phyloP scores from a whole-genome alignment of 1,284 basidiomycete species.

The Moniliophthora roreri region DNA sequence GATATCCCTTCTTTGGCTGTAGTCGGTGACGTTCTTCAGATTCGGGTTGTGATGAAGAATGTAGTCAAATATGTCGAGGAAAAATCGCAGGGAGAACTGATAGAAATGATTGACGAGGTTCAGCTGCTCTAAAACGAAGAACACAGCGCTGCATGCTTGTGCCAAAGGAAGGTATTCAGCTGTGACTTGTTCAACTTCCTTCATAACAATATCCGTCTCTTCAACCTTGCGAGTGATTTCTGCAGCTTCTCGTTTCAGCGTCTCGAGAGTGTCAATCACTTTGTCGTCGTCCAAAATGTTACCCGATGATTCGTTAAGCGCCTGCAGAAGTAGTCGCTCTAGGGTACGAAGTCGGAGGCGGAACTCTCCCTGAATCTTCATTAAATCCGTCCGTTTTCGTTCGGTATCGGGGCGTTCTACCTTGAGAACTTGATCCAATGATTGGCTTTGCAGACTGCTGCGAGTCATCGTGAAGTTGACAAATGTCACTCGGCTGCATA shows the following conservation, averaged over 20 bases:
- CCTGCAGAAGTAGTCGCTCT: slow-evolving; percentile 92
- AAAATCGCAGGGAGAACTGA: slow-evolving; percentile 97
- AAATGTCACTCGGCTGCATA: slow-evolving; percentile 98
- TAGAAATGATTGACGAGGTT: slow-evolving; percentile 97
- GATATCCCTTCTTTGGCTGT: slow-evolving; percentile 75
- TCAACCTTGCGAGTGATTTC: slow-evolving; percentile 98
- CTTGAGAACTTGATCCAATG: slow-evolving; percentile 95
- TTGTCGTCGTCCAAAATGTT: slow-evolving; percentile 99
- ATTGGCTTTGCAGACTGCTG: slow-evolving; percentile 97
- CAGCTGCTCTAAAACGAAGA: slow-evolving; percentile 96
- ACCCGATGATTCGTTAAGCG: slow-evolving; percentile 94
- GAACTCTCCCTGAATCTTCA: slow-evolving; percentile 99
- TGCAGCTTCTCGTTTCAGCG: slow-evolving; percentile 94
- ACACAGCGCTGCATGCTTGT: slow-evolving; percentile 95
- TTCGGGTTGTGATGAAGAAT: slow-evolving; percentile 92
- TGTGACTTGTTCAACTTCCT: slow-evolving; percentile 94
- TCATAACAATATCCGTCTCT: slow-evolving; percentile 95
- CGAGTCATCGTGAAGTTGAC: slow-evolving; percentile 99
- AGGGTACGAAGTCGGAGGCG: slow-evolving; percentile 89
- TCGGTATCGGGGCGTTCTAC: slow-evolving; percentile 97
- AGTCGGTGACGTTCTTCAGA: slow-evolving; percentile 76
- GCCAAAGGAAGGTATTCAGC: slow-evolving; percentile 93
- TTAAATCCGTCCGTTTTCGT: slow-evolving; percentile 94
- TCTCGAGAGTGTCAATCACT: slow-evolving; percentile 96
- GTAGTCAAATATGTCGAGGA: slow-evolving; percentile 98